Conservation (phyloP, 192 early-diverging fungal species). For the Coemansia aciculifera region DNA sequence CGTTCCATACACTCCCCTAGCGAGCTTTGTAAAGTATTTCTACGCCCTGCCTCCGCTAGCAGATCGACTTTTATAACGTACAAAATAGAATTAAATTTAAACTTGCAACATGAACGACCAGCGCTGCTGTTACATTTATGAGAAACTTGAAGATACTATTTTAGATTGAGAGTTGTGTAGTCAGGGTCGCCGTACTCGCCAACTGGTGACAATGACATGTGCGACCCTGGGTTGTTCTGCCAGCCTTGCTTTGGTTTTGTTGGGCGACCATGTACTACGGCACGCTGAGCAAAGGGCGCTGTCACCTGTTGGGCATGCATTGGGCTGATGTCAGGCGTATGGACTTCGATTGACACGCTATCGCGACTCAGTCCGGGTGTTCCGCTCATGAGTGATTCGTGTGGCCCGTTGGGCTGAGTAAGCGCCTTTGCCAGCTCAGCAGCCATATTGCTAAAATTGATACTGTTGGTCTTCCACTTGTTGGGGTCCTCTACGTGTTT, state of each 20-base stretch:
- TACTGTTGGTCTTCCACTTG: slow-evolving; percentile 30
- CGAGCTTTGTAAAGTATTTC: slow-evolving; percentile 43
- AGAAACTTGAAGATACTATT: background rate
- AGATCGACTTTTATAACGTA: slow-evolving; percentile 11
- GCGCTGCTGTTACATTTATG: background rate
- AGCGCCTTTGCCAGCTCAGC: slow-evolving; percentile 41
- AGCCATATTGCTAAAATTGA: slow-evolving; percentile 37
- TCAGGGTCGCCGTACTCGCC: slow-evolving; percentile 4
- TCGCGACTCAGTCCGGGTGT: background rate
- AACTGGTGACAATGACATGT: background rate
- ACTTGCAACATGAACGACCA: background rate
- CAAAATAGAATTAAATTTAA: background rate
- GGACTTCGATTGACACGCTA: slow-evolving; percentile 9
- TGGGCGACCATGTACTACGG: slow-evolving; percentile 16
- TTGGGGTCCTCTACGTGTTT: background rate
- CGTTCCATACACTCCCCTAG: slow-evolving; percentile 33
- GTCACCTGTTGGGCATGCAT: slow-evolving; percentile 24
- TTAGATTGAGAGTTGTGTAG: slow-evolving; percentile 1
- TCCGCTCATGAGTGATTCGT: slow-evolving; percentile 4
- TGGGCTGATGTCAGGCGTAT: slow-evolving; percentile 21
- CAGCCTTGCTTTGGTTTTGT: background rate
- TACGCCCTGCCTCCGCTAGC: slow-evolving; percentile 34
- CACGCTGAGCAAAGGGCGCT: slow-evolving; percentile 22
- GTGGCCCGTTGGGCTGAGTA: slow-evolving; percentile 17
- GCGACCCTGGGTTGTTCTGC: background rate